Evolutionary conservation across 176 grass and related monocot genomes (phyloP).

Genomic region (Puccinellia tenuiflora): DNA sequence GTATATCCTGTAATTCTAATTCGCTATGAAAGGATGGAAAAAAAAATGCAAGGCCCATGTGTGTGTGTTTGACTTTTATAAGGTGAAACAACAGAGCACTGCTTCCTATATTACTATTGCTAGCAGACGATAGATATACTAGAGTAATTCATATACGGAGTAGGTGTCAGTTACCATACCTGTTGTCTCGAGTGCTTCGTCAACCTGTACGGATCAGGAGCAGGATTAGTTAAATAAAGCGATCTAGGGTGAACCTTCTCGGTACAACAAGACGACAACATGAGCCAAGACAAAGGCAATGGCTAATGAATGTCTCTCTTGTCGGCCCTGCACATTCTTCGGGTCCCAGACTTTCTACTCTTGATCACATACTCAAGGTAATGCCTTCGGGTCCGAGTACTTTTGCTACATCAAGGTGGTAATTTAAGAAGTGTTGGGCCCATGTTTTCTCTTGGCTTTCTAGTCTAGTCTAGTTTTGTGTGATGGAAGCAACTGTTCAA

Average conservation of each 20-base stretch:
- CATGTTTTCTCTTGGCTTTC: not conserved
- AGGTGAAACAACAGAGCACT: not conserved
- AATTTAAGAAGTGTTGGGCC: not conserved
- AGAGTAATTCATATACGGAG: not conserved
- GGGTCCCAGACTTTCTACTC: not conserved
- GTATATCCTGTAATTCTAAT: not conserved
- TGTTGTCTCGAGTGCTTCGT: not conserved
- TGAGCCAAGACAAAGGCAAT: not conserved
- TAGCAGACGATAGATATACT: not conserved
- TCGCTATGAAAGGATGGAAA: constrained; percentile 18
- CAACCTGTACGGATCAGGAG: constrained; percentile 8
- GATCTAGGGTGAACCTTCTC: not conserved
- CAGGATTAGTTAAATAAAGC: not conserved
- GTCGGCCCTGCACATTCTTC: constrained; percentile 23
- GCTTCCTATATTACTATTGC: constrained; percentile 3
- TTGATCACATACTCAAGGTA: not conserved
- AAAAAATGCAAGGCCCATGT: constrained; percentile 28
- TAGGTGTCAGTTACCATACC: constrained; percentile 3
- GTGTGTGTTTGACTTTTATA: constrained; percentile 29
- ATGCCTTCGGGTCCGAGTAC: not conserved
- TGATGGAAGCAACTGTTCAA: not conserved
- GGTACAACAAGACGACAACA: not conserved
- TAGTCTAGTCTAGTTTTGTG: not conserved
- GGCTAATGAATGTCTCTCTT: not conserved
- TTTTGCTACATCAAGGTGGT: constrained; percentile 9